phyloP scores from a whole-genome alignment of 495 filamentous ascomycete species.

The Aspergillus steynii region DNA sequence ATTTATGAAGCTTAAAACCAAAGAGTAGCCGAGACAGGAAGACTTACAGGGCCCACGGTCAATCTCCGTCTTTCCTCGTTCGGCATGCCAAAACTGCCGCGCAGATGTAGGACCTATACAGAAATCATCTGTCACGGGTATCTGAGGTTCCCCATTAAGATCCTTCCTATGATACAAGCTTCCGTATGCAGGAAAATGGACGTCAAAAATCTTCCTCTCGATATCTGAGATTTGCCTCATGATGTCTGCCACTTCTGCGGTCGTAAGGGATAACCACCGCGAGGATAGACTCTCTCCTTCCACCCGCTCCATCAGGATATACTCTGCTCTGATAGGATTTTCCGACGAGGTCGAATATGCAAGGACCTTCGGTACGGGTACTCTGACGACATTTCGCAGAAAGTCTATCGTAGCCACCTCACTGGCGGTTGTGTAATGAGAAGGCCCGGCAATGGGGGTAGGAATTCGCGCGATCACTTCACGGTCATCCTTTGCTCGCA shows the following conservation, averaged over 20 bases:
- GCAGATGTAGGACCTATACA: slow-evolving; percentile 38
- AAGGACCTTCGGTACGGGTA: slow-evolving; percentile 33
- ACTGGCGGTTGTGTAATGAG: slow-evolving; percentile 40
- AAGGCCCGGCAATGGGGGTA: slow-evolving; percentile 33
- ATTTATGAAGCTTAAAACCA: slow-evolving; percentile 1
- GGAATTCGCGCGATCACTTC: slow-evolving; percentile 41
- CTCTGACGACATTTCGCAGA: slow-evolving; percentile 30
- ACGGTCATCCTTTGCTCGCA: slow-evolving; percentile 28
- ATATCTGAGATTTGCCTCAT: slow-evolving; percentile 41
- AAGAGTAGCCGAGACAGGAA: slow-evolving; percentile 8
- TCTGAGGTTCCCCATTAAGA: slow-evolving; percentile 23
- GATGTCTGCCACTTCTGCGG: slow-evolving; percentile 37
- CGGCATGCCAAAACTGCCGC: slow-evolving; percentile 40
- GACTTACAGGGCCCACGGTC: slow-evolving; percentile 42
- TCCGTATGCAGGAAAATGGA: slow-evolving; percentile 37
- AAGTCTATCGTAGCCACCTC: slow-evolving; percentile 48
- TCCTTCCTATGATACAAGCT: slow-evolving; percentile 41
- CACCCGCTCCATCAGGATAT: slow-evolving; percentile 40
- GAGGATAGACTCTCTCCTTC: slow-evolving; percentile 36
- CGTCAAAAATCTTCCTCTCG: slow-evolving; percentile 36
- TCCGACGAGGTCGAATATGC: slow-evolving; percentile 27
- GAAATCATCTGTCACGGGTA: slow-evolving; percentile 29
- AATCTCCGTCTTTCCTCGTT: slow-evolving; percentile 30
- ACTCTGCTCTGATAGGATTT: slow-evolving; percentile 38
- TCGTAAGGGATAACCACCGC: slow-evolving; percentile 34